These are phyloP conservation scores for Thelonectria blattea DNA, from an alignment of 2,329 filamentous ascomycete genomes.

Conservation along the genomic window DNA sequence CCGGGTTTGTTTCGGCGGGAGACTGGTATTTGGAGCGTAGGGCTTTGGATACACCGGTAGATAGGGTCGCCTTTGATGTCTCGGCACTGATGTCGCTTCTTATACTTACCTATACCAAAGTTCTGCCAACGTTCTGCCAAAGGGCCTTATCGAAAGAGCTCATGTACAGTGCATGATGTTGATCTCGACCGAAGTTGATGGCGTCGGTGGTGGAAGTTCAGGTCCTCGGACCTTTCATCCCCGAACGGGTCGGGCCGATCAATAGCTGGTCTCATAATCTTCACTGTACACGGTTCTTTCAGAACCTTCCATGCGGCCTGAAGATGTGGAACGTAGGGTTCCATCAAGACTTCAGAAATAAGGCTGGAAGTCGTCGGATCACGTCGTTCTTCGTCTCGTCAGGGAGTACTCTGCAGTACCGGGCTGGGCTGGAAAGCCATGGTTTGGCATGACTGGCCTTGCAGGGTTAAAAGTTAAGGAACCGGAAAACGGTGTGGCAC, in stretches of 20 bases:
- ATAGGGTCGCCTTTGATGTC: background rate
- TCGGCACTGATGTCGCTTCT: too few species aligned
- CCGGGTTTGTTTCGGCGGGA: background rate
- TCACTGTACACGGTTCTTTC: background rate
- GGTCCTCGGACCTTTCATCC: background rate
- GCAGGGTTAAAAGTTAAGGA: conserved; percentile 12
- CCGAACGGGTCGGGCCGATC: conserved; percentile 1
- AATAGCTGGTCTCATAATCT: background rate
- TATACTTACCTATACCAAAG: too few species aligned
- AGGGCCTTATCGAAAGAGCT: background rate
- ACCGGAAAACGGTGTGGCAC: conserved; percentile 29
- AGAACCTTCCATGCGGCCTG: background rate
- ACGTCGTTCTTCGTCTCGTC: background rate
- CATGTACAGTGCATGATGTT: background rate
- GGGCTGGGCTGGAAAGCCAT: too few species aligned
- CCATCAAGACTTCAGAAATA: background rate
- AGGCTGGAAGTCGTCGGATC: background rate
- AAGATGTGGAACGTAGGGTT: background rate
- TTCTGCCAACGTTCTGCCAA: too few species aligned
- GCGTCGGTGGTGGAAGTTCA: background rate
- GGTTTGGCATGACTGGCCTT: too few species aligned
- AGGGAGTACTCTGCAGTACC: too few species aligned
- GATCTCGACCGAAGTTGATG: background rate
- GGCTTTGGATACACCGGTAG: background rate
- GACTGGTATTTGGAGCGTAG: background rate